These are phyloP conservation scores for Dothistroma septosporum DNA, from an alignment of 2,329 filamentous ascomycete genomes.

Conservation along the genomic window DNA sequence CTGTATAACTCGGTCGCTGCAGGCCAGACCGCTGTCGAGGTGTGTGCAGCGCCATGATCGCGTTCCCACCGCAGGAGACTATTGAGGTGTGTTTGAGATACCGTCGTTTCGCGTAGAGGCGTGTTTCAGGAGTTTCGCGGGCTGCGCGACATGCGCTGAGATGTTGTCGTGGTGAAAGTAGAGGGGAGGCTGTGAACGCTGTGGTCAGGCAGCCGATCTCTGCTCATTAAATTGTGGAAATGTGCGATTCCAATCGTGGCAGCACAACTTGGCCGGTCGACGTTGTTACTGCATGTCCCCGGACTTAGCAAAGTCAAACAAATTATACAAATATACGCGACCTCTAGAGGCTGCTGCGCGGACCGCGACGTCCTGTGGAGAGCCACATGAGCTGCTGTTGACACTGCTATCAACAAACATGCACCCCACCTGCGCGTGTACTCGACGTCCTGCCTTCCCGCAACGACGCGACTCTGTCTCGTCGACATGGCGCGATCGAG, in stretches of 20 bases:
- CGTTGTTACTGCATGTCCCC: not conserved
- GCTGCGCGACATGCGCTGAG: not conserved
- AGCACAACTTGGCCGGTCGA: not conserved
- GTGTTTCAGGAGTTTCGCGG: not conserved
- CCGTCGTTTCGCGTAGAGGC: not conserved
- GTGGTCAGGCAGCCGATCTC: not conserved
- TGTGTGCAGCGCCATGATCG: slow-evolving; percentile 41
- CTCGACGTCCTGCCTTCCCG: not conserved
- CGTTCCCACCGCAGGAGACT: not conserved
- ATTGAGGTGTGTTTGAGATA: not conserved
- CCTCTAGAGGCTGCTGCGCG: not conserved
- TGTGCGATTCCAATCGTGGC: not conserved
- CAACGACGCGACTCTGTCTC: not conserved
- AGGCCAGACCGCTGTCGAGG: slow-evolving; percentile 36
- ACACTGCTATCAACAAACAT: not conserved
- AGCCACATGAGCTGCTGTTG: not conserved
- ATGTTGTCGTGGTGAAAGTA: not conserved
- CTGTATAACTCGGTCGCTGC: slow-evolving; percentile 40
- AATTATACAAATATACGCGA: not conserved
- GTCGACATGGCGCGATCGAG: not conserved
- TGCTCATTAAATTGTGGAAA: not conserved
- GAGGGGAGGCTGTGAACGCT: not conserved
- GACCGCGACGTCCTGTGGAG: not conserved
- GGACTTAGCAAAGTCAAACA: not conserved
- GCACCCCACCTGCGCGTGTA: not conserved